Evolutionary conservation across 2,329 filamentous ascomycete species (phyloP), one percentile per base, ranked within the genome.

Genomic region (Ceratocystiopsis minuta): DNA sequence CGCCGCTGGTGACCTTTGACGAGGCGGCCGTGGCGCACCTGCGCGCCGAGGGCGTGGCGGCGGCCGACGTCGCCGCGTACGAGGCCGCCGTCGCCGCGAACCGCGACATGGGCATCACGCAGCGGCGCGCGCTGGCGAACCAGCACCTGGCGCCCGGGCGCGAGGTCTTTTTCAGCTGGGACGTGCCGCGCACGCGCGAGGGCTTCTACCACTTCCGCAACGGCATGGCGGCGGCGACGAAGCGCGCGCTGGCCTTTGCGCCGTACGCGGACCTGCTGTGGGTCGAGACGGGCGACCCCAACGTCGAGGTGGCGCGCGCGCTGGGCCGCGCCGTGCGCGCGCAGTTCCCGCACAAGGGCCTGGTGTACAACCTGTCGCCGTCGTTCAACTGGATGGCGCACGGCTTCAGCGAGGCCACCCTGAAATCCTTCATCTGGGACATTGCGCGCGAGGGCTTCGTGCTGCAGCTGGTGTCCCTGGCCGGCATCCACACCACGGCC

Each of bases 301-400:
- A 76, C 50, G 84, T 96, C 12, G 60, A 73, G 40, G 82, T 92
- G 32, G 85, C 84, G 0, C 66, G 71, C 4, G 67, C 70, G 40
- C 85, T 98, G 40, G 83, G 82, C 13, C 70, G 72, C 12, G 73
- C 85, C 37, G 90, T 98, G 46, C 75, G 81, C 42, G 61, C 65
- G 0, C 65, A 62, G 4, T 67, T 74, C 52, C 84, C 86, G 0
- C 76, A 74, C 46, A 96, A 96, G 70, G 81, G 83, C 33, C 72
- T 98, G 18, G 88, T 96, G 0, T 98, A 98, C 65, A 98, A 98
- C 63, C 72, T 98, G 2, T 87, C 80, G 5, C 90, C 90, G 1
- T 93, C 84, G 10, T 98, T 98, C 71, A 96, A 98, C 68, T 98
- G 90, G 90, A 90, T 92, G 75, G 77, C 77, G 12, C 87, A 96